phyloP scores from a whole-genome alignment of 768 basidiomycete genomes.

The Inosperma sp. region DNA sequence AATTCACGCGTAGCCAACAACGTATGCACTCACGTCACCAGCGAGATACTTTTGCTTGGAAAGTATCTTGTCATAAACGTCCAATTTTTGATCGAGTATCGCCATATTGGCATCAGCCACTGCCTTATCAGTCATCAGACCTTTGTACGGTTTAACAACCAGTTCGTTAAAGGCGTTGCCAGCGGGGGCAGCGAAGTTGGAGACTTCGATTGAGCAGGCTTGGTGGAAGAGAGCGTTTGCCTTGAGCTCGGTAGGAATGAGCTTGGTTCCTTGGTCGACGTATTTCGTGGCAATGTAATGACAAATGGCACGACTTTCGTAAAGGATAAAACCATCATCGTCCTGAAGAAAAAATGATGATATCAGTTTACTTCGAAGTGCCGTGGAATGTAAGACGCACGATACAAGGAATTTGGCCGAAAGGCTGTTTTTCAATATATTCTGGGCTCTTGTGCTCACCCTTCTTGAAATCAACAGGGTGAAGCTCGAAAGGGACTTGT shows the following conservation, averaged over 20 bases:
- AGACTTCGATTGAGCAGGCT: conserved; percentile 47
- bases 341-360: conserved; percentile 33
- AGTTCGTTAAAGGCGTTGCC: conserved; percentile 42
- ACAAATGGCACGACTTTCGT: conserved; percentile 57
- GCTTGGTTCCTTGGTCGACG: conserved; percentile 41
- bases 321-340: conserved; percentile 59
- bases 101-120: conserved; percentile 24
- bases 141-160: conserved; percentile 46
- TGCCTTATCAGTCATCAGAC: conserved; percentile 19
- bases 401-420: conserved; percentile 58
- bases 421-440: conserved; percentile 52
- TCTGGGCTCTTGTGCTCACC: conserved; percentile 44
- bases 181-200: conserved; percentile 46
- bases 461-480: conserved; percentile 39
- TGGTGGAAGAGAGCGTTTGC: conserved; percentile 42
- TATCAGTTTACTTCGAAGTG: not conserved
- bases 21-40: conserved; percentile 46
- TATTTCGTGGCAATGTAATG: conserved; percentile 58
- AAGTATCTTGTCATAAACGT: conserved; percentile 51
- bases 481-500: conserved; percentile 49
- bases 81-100: conserved; percentile 36
- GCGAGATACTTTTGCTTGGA: conserved; percentile 50
- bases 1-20: no score
- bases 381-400: conserved; percentile 24
- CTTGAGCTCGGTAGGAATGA: conserved; percentile 49